A percentile compares a stretch with the other conserved stretches of the same genome.
Evolutionary conservation across 164 flowering plant genomes (phyloP).

Genomic region (Vitis amurensis): DNA sequence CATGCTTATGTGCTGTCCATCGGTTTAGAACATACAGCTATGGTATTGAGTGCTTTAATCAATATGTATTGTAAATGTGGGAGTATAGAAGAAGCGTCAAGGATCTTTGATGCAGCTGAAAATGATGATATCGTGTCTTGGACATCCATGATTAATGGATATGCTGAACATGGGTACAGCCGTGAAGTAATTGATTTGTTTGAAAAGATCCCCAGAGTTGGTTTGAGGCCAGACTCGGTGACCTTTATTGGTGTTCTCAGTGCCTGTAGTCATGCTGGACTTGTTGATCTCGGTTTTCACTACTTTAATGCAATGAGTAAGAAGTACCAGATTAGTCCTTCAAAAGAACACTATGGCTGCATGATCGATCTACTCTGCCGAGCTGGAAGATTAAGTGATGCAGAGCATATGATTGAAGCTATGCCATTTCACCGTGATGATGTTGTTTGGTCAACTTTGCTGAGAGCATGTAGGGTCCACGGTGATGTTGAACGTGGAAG

Average conservation of each 20-base stretch:
- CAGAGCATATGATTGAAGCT: slow-evolving; percentile 63
- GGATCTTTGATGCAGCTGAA: slow-evolving; percentile 38
- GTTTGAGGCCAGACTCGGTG: slow-evolving; percentile 73
- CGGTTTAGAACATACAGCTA: slow-evolving; percentile 57
- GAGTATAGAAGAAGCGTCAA: slow-evolving; percentile 60
- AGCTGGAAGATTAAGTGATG: slow-evolving; percentile 72
- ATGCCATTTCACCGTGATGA: slow-evolving; percentile 81
- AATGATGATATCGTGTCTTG: slow-evolving; percentile 64
- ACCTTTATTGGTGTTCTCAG: slow-evolving; percentile 80
- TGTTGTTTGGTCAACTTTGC: slow-evolving; percentile 85
- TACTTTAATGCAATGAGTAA: slow-evolving; percentile 61
- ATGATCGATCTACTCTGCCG: slow-evolving; percentile 86
- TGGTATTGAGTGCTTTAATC: slow-evolving; percentile 67
- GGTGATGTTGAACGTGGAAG: slow-evolving; percentile 74
- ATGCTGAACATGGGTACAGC: slow-evolving; percentile 86
- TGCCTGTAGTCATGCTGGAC: slow-evolving; percentile 89
- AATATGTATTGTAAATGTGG: slow-evolving; percentile 92
- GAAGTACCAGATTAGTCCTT: slow-evolving; percentile 47
- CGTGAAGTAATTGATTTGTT: slow-evolving; percentile 71
- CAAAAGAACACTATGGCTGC: slow-evolving; percentile 91
- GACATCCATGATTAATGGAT: slow-evolving; percentile 95
- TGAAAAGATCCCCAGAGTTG: slow-evolving; percentile 48
- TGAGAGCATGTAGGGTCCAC: slow-evolving; percentile 65
- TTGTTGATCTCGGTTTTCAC: slow-evolving; percentile 69
- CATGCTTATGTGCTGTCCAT: slow-evolving; percentile 57